Base-by-base conservation (phyloP, 2,329 filamentous ascomycete genomes). In the Sclerotinia sclerotiorum region DNA sequence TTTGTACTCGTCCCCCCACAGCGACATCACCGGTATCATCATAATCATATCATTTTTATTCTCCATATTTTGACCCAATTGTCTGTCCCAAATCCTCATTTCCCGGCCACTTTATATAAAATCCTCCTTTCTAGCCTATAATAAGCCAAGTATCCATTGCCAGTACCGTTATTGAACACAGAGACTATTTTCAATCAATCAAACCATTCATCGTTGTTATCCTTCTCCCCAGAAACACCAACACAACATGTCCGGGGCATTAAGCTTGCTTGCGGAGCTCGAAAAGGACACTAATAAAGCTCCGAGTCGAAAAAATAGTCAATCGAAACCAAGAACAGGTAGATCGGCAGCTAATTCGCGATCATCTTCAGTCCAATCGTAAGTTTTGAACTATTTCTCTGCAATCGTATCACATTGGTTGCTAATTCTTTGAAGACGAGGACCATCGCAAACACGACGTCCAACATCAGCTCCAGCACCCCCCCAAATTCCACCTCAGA, bases 301-400 rank as follows among this genome's bases (percentile, higher is more conserved):
- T 39, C 60, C 60, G 27, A 63, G 46, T 44, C 51, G 48, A 65
- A 65, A 65, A 13, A 65, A 56, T 54, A 65, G 35, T 65, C 51
- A 54, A 65, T 35, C 49, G 56, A 56, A 58, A 51, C 44, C 54
- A 39, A 67, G 55, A 35, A 29, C 65, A 13, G 19, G 54, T 15
- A 61, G 65, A 61, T 49, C 65, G n/a, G n/a, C 65, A 32, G 54
- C 65, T 61, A 39, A 49, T n/a, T 67, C 65, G 19, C 44, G 55
- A 52, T 67, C 65, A 29, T 67, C 54, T n/a, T 67, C 65, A 11
- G 46, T 61, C 57, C 55, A 61, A 61, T 67, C 65, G 65, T 67
- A 52, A 58, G 65, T 67, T 39, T 15, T 13, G 17, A 32, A 29
- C 3, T n/a, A 4, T 5, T 17, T 52, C 11, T 24, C 24, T n/a